A percentile compares a stretch with the other conserved stretches of the same genome.
Conservation (phyloP, 2,329 filamentous ascomycete genomes). For the Nannizzia gypsea region DNA sequence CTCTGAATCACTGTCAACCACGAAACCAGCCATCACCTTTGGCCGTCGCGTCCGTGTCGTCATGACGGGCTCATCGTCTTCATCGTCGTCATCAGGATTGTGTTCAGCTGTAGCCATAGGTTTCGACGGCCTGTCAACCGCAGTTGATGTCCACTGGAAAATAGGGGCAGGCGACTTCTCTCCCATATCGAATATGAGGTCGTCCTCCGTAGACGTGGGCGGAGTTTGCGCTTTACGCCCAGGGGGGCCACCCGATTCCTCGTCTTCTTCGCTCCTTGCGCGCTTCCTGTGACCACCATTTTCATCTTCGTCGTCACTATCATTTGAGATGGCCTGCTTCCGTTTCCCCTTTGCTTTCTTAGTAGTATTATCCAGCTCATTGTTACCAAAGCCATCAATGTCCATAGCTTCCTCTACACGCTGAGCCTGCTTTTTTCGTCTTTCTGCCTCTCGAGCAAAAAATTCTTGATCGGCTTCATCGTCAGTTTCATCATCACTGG, state of each 20-base stretch:
- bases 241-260: constrained; percentile 8
- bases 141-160: constrained; percentile 4
- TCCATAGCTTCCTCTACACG: constrained; percentile 39
- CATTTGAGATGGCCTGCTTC: constrained; percentile 1
- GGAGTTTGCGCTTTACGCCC: constrained; percentile 13
- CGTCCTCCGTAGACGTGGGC: constrained; percentile 22
- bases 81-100: constrained; percentile 9
- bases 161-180: constrained; percentile 15
- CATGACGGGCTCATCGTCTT: constrained; percentile 25
- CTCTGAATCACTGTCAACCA: constrained; percentile 35
- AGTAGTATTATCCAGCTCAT: constrained; percentile 14
- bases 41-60: constrained; percentile 23
- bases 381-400: constrained; percentile 25
- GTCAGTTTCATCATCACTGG: constrained; percentile 83
- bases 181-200: constrained; percentile 19
- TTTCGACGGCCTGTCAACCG: neutral
- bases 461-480: constrained; percentile 61
- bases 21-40: constrained; percentile 28
- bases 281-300: neutral
- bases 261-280: constrained; percentile 5
- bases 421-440: constrained; percentile 46
- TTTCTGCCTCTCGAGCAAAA: constrained; percentile 61
- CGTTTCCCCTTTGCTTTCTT: constrained; percentile 8
- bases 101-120: neutral
- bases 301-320: constrained; percentile 9